Evolutionary conservation across 495 filamentous ascomycete genomes (phyloP), one percentile per base, ranked within the genome.

Genomic region (Amphirosellinia nigrospora): DNA sequence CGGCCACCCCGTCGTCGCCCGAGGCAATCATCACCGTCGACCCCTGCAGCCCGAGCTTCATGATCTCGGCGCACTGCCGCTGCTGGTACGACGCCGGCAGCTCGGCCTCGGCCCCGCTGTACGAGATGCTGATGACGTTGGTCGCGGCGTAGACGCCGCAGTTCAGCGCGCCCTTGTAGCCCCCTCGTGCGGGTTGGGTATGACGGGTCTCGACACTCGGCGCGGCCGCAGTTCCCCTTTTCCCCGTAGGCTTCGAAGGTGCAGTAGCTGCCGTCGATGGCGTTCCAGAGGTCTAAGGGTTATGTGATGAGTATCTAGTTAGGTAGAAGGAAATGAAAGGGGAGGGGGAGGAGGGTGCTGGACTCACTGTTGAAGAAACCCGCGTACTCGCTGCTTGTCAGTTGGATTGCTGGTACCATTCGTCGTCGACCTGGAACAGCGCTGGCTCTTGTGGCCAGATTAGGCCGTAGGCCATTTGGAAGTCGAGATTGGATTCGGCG

Each of bases 21-120:
- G 86, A 89, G 0, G 89, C 86, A 70, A 87, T 86, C 45, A 92
- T 72, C 23, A 91, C 79, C 0, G 87, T 87, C 9, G 89, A 82
- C 13, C 90, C 90, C 67, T 86, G 86, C 28, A 91, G 80, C 3
- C 85, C 89, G 8, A 92, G 87, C 80, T 92, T 92, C 81, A 92
- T 84, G 73, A 84, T 73, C 80, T 82, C 80, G 43, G 74, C 69
- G 74, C 81, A 83, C 70, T 83, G 80, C 4, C 82, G 75, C 62
- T 74, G 73, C 70, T 81, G 74, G 70, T 83, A 84, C 21, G 66
- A 74, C 10, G 64, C 68, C 0, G 81, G 79, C 32, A 80, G 77
- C n/a, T 75, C 71, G 34, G 72, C 64, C 63, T 84, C 79, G 19
- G 75, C 72, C 19, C 79, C 79, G 50, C 75, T 77, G 73, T 84